Evolutionary conservation across 2,329 filamentous ascomycete genomes (phyloP).

Genomic region (Taxawa tesnikishii): DNA sequence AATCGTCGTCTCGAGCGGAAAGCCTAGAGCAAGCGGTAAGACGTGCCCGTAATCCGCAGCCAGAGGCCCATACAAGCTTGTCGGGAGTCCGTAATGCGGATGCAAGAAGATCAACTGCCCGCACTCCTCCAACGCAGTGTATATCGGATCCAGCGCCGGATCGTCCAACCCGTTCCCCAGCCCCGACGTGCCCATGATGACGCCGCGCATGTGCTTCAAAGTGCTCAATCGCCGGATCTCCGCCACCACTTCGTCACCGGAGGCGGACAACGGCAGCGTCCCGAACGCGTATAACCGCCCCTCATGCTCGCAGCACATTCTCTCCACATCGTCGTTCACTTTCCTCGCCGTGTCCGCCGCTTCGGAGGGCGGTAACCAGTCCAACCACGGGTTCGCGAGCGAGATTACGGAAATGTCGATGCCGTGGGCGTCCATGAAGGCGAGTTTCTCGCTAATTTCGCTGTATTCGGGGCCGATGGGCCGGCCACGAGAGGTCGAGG

Average conservation of each 20-base stretch:
- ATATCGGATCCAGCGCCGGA: conserved; percentile 56
- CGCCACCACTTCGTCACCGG: conserved; percentile 44
- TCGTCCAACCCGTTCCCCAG: conserved; percentile 75
- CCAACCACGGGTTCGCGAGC: conserved; percentile 87
- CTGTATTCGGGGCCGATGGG: conserved; percentile 77
- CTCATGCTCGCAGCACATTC: conserved; percentile 53
- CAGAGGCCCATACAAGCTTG: conserved; percentile 64
- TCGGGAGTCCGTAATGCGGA: conserved; percentile 81
- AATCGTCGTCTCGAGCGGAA: conserved; percentile 87
- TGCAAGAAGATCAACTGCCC: conserved; percentile 68
- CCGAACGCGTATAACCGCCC: conserved; percentile 73
- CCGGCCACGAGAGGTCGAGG: conserved; percentile 49
- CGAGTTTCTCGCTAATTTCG: conserved; percentile 64
- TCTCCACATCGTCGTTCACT: conserved; percentile 69
- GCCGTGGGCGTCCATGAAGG: conserved; percentile 75
- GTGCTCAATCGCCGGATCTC: conserved; percentile 51
- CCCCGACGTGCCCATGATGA: conserved; percentile 78
- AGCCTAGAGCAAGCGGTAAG: conserved; percentile 71
- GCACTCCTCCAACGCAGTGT: conserved; percentile 53
- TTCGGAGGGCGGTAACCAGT: conserved; percentile 56
- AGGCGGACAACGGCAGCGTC: conserved; percentile 63
- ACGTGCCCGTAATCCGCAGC: conserved; percentile 70
- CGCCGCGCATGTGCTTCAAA: conserved; percentile 62
- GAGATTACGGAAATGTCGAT: conserved; percentile 80
- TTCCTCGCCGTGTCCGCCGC: conserved; percentile 50